A percentile compares a stretch with the other conserved stretches of the same genome.
phyloP scores from a whole-genome alignment of 169 alveolate species.

The Plasmodium coatneyi region DNA sequence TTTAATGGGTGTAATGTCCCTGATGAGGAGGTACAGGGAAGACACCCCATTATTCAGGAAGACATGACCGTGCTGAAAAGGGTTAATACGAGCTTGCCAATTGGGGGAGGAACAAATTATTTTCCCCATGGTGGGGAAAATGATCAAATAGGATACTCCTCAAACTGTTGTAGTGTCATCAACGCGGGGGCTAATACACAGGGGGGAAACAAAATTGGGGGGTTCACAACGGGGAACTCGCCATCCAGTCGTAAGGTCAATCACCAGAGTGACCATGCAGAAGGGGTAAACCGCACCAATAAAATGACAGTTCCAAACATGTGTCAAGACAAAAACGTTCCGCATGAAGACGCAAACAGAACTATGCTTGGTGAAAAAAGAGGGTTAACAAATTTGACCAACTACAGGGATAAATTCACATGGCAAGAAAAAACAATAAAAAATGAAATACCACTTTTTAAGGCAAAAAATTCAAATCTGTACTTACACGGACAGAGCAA shows the following conservation, averaged over 20 bases:
- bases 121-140: not conserved
- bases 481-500: slow-evolving; percentile 1
- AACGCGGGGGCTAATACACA: not conserved
- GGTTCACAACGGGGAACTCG: not conserved
- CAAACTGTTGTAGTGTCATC: not conserved
- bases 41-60: not conserved
- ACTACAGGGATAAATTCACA: not conserved
- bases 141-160: not conserved
- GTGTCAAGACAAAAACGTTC: not conserved
- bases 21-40: not conserved
- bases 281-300: not conserved
- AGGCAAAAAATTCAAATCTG: not conserved
- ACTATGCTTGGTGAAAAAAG: not conserved
- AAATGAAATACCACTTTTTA: not conserved
- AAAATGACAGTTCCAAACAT: not conserved
- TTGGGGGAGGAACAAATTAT: not conserved
- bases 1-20: not conserved
- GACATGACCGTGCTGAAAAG: not conserved
- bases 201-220: not conserved
- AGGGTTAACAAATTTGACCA: not conserved
- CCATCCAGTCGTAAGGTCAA: not conserved
- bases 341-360: not conserved
- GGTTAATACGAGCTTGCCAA: not conserved
- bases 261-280: not conserved
- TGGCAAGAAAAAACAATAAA: not conserved